A percentile compares a stretch with the other conserved stretches of the same genome.
Conservation (phyloP, 2,329 filamentous ascomycete species). For the Coniochaeta prunicola region DNA sequence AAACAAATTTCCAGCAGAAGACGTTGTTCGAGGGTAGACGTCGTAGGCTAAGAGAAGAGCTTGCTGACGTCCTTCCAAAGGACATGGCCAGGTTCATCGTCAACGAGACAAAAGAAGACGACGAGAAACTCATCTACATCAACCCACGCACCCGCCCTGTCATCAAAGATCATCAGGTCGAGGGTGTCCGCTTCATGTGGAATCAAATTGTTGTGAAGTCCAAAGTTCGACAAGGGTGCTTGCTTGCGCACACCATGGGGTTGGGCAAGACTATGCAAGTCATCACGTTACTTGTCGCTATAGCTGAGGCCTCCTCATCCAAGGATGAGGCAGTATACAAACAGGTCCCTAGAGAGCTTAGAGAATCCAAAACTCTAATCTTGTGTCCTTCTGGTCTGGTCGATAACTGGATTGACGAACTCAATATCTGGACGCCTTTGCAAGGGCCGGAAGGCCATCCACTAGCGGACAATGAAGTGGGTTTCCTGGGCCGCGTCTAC, state of each 20-base stretch:
- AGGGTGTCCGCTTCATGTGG: slow-evolving; percentile 84
- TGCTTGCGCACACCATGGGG: slow-evolving; percentile 87
- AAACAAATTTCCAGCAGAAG: slow-evolving; percentile 44
- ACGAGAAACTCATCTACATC: slow-evolving; percentile 56
- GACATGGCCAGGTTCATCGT: slow-evolving; percentile 50
- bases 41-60: slow-evolving; percentile 35
- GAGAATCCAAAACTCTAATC: slow-evolving; percentile 58
- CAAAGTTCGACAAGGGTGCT: slow-evolving; percentile 60
- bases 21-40: slow-evolving; percentile 47
- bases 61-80: slow-evolving; percentile 34
- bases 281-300: slow-evolving; percentile 71
- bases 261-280: slow-evolving; percentile 90
- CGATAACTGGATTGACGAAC: slow-evolving; percentile 77
- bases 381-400: slow-evolving; percentile 70
- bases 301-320: slow-evolving; percentile 60
- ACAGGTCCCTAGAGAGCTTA: slow-evolving; percentile 64
- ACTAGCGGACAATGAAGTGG: slow-evolving; percentile 13
- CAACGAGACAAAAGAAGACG: slow-evolving; percentile 57
- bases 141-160: slow-evolving; percentile 52
- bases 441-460: neutral
- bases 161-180: slow-evolving; percentile 75
- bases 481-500: slow-evolving; percentile 46
- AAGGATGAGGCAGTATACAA: slow-evolving; percentile 43
- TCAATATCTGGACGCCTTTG: slow-evolving; percentile 59
- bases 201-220: slow-evolving; percentile 61